Conservation (phyloP, 2,329 filamentous ascomycete genomes). For the Fusarium compactum region DNA sequence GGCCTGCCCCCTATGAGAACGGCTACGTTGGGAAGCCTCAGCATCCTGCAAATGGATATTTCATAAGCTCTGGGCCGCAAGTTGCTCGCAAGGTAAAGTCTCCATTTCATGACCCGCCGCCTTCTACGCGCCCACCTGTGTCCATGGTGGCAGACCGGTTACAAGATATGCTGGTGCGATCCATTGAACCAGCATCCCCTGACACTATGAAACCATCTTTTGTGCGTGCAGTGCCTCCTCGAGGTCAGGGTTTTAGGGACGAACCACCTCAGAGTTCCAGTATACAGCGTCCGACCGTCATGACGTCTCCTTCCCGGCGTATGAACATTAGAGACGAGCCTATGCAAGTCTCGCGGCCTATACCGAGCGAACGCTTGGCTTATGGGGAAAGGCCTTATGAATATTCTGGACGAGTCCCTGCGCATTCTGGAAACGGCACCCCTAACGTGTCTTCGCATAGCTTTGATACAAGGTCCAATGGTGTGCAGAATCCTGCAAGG, state of each 20-base stretch:
- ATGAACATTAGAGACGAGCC: slow-evolving; percentile 33
- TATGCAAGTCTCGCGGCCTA: slow-evolving; percentile 24
- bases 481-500: slow-evolving; percentile 26
- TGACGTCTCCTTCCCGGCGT: slow-evolving; percentile 39
- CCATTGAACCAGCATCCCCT: slow-evolving; percentile 60
- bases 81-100: slow-evolving; percentile 48
- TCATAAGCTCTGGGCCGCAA: slow-evolving; percentile 30
- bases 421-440: slow-evolving; percentile 19
- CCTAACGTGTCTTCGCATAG: slow-evolving; percentile 11
- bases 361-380: slow-evolving; percentile 29
- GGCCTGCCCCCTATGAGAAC: slow-evolving; percentile 44
- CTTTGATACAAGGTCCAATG: slow-evolving; percentile 31
- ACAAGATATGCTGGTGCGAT: slow-evolving; percentile 60
- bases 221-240: slow-evolving; percentile 51
- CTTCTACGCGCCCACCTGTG: slow-evolving; percentile 39
- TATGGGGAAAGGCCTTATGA: slow-evolving; percentile 25
- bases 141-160: slow-evolving; percentile 35
- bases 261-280: slow-evolving; percentile 32
- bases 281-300: slow-evolving; percentile 39
- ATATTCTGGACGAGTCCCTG: slow-evolving; percentile 17
- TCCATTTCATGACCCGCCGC: slow-evolving; percentile 35
- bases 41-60: slow-evolving; percentile 33
- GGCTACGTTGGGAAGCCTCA: slow-evolving; percentile 47
- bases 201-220: slow-evolving; percentile 52
- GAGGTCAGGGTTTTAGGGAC: slow-evolving; percentile 41